A percentile compares a stretch with the other conserved stretches of the same genome.
These are phyloP conservation scores for Penicillium diatomitis DNA, from an alignment of 495 filamentous ascomycete species.

Conservation along the genomic window DNA sequence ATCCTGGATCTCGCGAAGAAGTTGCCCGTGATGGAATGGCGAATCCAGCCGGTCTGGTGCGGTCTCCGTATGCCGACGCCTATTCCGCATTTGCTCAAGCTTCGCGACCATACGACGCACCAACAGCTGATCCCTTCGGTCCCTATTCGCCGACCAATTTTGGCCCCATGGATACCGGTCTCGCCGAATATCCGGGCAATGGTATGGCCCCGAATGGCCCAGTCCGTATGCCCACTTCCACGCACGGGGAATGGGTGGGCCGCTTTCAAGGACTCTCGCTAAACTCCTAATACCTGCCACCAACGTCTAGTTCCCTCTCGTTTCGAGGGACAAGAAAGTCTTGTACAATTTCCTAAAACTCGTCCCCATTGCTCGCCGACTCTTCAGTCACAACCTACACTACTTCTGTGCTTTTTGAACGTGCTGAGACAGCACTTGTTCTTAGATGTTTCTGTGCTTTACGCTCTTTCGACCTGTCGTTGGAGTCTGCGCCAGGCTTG, in stretches of 20 bases:
- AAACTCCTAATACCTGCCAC: constrained; percentile 24
- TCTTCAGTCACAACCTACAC: too few relatives aligned
- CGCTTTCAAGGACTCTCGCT: constrained; percentile 46
- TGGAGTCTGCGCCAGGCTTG: too few relatives aligned
- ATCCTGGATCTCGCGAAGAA: constrained; percentile 23
- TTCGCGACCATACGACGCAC: constrained; percentile 20
- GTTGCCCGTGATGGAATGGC: constrained; percentile 20
- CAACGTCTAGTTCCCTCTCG: too few relatives aligned
- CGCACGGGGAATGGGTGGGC: constrained; percentile 34
- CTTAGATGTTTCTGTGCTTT: too few relatives aligned
- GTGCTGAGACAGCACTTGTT: too few relatives aligned
- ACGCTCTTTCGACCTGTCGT: too few relatives aligned
- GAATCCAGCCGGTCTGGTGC: constrained; percentile 26
- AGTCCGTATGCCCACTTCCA: constrained; percentile 28
- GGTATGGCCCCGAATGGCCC: constrained; percentile 15
- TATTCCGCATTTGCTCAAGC: constrained; percentile 30
- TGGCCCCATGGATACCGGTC: constrained; percentile 24
- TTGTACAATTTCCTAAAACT: constrained; percentile 14
- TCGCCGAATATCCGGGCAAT: constrained; percentile 24
- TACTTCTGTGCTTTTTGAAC: too few relatives aligned
- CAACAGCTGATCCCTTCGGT: constrained; percentile 28
- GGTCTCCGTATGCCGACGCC: constrained; percentile 27
- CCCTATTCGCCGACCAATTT: constrained; percentile 25
- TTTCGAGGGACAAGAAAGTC: neutral
- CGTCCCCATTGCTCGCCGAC: too few relatives aligned